phyloP scores from a whole-genome alignment of 306 rosid species.

The Cyamopsis tetragonoloba region DNA sequence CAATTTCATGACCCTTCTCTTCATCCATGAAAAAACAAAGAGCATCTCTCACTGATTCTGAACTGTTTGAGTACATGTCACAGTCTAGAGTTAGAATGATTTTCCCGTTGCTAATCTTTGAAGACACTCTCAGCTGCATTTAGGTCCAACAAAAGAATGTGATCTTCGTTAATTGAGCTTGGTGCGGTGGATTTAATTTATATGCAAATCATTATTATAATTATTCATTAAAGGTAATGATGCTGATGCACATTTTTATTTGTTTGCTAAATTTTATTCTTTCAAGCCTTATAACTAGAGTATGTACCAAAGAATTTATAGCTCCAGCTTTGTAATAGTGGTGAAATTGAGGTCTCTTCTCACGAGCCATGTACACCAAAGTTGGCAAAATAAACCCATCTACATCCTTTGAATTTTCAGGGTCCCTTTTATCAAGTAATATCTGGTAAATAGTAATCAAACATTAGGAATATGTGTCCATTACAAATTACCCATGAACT shows the following conservation, averaged over 20 bases:
- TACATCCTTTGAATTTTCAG: slow-evolving; percentile 35
- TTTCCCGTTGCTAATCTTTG: slow-evolving; percentile 63
- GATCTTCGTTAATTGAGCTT: too few species aligned
- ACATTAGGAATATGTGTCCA: too few species aligned
- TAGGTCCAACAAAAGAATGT: not conserved
- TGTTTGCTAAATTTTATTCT: too few species aligned
- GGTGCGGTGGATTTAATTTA: too few species aligned
- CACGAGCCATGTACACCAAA: slow-evolving; percentile 71
- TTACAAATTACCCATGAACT: too few species aligned
- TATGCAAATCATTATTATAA: too few species aligned
- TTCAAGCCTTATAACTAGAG: too few species aligned
- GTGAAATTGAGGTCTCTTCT: slow-evolving; percentile 57
- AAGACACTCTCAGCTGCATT: slow-evolving; percentile 69
- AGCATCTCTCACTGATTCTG: slow-evolving; percentile 57
- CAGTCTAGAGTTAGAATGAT: slow-evolving; percentile 63
- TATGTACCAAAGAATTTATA: slow-evolving; percentile 77
- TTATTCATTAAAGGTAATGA: too few species aligned
- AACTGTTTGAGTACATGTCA: slow-evolving; percentile 65
- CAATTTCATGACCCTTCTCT: slow-evolving; percentile 57
- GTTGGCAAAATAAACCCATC: slow-evolving; percentile 58
- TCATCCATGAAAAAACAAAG: slow-evolving; percentile 81
- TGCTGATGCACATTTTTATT: too few species aligned
- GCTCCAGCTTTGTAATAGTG: slow-evolving; percentile 84
- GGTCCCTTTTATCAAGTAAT: slow-evolving; percentile 45
- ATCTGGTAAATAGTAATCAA: too few species aligned